These are phyloP conservation scores for Scutellaria baicalensis DNA, from an alignment of 257 asterid species.

Conservation along the genomic window DNA sequence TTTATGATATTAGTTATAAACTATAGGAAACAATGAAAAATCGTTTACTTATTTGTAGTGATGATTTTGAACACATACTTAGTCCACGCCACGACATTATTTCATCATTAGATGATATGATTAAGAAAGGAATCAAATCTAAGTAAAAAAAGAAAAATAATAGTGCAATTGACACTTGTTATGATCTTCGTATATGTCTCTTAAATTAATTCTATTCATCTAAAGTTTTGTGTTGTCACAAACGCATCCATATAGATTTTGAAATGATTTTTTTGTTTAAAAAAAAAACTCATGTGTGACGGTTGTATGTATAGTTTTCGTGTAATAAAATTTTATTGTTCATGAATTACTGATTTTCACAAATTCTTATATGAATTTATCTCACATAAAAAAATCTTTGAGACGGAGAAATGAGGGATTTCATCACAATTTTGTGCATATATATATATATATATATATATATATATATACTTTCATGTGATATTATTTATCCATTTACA, in stretches of 20 bases:
- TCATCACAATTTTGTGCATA: no score
- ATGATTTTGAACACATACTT: neutral
- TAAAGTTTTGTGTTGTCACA: slow-evolving; percentile 4
- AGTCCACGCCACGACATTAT: neutral
- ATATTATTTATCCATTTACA: no score
- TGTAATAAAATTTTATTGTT: no score
- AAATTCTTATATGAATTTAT: no score
- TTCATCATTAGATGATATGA: slow-evolving; percentile 17
- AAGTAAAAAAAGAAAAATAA: neutral
- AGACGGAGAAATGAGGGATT: no score
- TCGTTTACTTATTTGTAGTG: neutral
- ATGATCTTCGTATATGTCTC: neutral
- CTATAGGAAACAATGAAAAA: neutral
- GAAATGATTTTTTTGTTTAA: slow-evolving; percentile 21
- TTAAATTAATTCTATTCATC: slow-evolving; percentile 3
- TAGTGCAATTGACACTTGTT: slow-evolving; percentile 16
- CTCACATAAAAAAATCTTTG: no score
- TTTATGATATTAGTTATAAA: neutral
- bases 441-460: no score
- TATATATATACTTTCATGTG: no score
- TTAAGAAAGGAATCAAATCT: slow-evolving; percentile 21
- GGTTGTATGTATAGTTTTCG: no score
- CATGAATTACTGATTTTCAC: no score
- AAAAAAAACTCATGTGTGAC: no score
- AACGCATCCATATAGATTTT: slow-evolving; percentile 15